phyloP scores from a whole-genome alignment of 2,329 filamentous ascomycete species.

The Fusarium equiseti region DNA sequence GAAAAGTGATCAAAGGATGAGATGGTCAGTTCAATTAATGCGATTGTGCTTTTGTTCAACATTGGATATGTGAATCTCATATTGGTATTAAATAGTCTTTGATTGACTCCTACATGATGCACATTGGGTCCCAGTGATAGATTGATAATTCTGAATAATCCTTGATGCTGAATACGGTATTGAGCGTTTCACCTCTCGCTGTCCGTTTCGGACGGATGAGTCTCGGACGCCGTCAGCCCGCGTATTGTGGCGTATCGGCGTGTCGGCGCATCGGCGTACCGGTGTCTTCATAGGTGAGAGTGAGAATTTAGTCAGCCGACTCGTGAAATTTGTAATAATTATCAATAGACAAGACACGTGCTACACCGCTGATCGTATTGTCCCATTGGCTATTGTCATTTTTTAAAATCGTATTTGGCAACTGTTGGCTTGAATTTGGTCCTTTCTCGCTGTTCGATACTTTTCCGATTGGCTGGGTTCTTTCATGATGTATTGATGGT shows the following conservation, averaged over 20 bases:
- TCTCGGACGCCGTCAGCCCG: neutral
- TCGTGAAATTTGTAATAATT: neutral
- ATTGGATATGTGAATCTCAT: neutral
- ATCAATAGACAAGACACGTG: neutral
- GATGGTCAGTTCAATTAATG: neutral
- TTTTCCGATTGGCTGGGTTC: neutral
- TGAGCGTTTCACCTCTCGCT: neutral
- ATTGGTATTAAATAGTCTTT: neutral
- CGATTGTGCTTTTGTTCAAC: neutral
- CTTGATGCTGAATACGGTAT: neutral
- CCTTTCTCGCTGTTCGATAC: neutral
- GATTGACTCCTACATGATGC: neutral
- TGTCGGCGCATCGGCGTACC: neutral
- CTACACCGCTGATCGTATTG: neutral
- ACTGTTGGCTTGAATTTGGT: neutral
- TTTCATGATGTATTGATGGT: neutral
- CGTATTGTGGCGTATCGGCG: neutral
- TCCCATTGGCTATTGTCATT: neutral
- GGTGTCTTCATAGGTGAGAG: neutral
- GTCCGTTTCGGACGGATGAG: neutral
- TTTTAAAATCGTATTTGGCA: neutral
- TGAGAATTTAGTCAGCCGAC: neutral
- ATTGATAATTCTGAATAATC: conserved; percentile 1
- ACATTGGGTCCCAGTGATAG: neutral
- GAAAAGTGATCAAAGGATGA: neutral